Base-by-base conservation (phyloP, 352 stramenopile species). In the Phytophthora citricola region DNA sequence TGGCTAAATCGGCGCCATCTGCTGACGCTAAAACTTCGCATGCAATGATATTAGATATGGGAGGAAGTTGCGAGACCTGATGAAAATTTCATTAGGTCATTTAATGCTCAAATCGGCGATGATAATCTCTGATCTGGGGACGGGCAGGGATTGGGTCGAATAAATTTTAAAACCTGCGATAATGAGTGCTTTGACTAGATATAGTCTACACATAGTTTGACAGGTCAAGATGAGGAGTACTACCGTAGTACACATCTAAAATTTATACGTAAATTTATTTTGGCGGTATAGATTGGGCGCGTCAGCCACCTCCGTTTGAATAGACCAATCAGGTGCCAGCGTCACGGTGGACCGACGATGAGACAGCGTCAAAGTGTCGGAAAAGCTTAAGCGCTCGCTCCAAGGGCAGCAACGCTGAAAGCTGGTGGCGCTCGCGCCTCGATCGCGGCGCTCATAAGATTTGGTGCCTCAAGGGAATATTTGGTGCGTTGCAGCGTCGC, bases 251-350 rank as follows among this genome's bases (percentile, higher is more conserved):
- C 5, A 32, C 9, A 27, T 29, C 29, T 34, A 36, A 36, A n/a
- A 48, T 29, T 14, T n/a, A 26, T 27, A 51, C 38, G 24, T 26
- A 51, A 51, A 38, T 38, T 38, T 41, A 12, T 54, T 27, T 27
- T 12, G 11, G 40, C 44, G 61, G 52, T 34, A 68, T 44, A 68
- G 53, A 68, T 40, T 14, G 45, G 47, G 60, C 44, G 51, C 17
- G 51, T 45, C 59, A 67, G 48, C 49, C 58, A 66, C 22, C 27
- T 54, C 24, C 31, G 34, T 67, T 67, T 47, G 43, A 67, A 67
- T 41, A 8, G 49, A 15, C 59, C 59, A 61, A 66, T 66, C 5
- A 4, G 20, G 22, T 24, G 22, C 7, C 4, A 15, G 27, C 12
- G n/a, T 17, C 38, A 36, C 17, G 10, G 44, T 39, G 50, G 50